Base-by-base conservation (phyloP, 2,329 filamentous ascomycete species). In the Ceratocystis ficicola region DNA sequence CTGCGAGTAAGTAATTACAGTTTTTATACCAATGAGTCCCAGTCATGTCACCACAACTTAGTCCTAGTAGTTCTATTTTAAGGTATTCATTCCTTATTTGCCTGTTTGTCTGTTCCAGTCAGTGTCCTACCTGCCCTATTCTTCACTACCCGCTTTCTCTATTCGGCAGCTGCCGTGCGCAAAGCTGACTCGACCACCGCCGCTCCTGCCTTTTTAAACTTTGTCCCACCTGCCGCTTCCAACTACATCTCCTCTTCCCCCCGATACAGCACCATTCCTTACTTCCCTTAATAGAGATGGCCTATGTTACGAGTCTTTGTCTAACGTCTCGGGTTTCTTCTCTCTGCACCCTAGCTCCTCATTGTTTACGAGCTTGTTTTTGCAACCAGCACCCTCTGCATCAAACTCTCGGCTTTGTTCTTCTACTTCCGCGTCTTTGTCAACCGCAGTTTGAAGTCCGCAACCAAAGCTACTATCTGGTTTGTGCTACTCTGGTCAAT, bases 351-450 rank as follows among this genome's bases (percentile, higher is more conserved):
- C 22, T 22, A 68, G 66, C 71, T 76, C 62, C 74, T 76, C 67
- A 71, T 77, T 36, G 70, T 73, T 6, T 77, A 75, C 69, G 73
- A 76, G 65, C 69, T 77, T 55, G 70, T 75, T 60, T 68, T 73
- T 15, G 71, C 71, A 12, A 72, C 76, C 60, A 69, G 72, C 63
- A 75, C 74, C 28, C 64, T 65, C 3, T 52, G 41, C 50, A 72
- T 75, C 65, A 78, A 78, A 66, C 70, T 77, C 41, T 76, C 74
- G 61, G 75, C 78, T 41, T 66, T 78, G 50, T 71, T 73, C 48
- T 77, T 78, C 69, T 78, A 78, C 67, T 71, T 75, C n/a, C 74
- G 76, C n/a, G 72, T 79, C 5, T 76, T 77, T 61, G 73, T 72
- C n/a, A 73, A 73, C 62, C 65, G 69, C 2, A 62, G 67, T 12